Percentiles rank a stretch among this genome's conserved stretches.
phyloP scores from a whole-genome alignment of 2,329 filamentous ascomycete species.

The Macroventuria anomochaeta region DNA sequence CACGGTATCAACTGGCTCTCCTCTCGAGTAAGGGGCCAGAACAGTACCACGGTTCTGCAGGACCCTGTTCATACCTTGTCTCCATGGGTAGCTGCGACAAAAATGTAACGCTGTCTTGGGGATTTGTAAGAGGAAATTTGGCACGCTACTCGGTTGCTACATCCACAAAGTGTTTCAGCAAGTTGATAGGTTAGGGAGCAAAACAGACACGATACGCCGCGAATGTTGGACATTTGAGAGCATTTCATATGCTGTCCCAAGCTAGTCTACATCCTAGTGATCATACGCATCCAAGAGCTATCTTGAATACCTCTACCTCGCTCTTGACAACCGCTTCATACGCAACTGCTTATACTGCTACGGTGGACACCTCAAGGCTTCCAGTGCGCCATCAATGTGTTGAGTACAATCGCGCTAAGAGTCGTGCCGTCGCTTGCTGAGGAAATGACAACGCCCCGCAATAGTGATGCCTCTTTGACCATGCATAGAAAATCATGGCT shows the following conservation, averaged over 20 bases:
- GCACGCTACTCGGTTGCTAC: no score
- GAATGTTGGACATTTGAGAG: neutral
- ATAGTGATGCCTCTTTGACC: slow-evolving; percentile 12
- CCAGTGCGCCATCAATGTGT: slow-evolving; percentile 6
- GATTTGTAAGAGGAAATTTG: no score
- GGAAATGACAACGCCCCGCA: slow-evolving; percentile 15
- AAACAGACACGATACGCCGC: no score
- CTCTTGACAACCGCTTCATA: neutral
- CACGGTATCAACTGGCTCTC: no score
- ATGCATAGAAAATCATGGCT: slow-evolving; percentile 12
- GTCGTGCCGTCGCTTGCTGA: neutral
- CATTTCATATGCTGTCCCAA: slow-evolving; percentile 1
- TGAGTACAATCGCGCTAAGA: neutral
- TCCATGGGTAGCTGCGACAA: no score
- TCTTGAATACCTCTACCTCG: neutral
- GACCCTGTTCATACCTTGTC: no score
- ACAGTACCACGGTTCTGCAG: no score
- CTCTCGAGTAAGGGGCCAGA: no score
- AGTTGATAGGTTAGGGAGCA: no score
- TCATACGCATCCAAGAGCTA: neutral
- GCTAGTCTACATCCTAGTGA: slow-evolving; percentile 6
- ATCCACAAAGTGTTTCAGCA: no score
- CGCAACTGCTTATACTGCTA: neutral
- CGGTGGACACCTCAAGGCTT: neutral
- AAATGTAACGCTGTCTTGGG: no score